These are phyloP conservation scores for Curvularia spicifera DNA, from an alignment of 2,329 filamentous ascomycete species.

Conservation along the genomic window DNA sequence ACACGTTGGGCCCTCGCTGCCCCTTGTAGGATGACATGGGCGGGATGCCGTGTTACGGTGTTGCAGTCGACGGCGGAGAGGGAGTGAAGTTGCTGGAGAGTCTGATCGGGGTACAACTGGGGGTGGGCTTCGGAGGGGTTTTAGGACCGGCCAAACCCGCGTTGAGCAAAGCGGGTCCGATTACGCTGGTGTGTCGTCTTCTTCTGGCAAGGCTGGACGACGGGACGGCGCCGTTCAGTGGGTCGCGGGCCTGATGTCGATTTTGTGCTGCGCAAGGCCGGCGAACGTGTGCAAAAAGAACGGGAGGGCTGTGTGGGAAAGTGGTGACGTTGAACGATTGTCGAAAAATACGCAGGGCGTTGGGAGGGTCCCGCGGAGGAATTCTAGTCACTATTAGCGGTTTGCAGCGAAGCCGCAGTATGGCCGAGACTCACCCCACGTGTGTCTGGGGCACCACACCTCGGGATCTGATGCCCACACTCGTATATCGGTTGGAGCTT, in stretches of 20 bases:
- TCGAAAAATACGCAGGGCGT: conserved; percentile 12
- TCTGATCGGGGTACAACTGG: conserved; percentile 21
- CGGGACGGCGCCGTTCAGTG: background rate
- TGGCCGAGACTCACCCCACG: conserved; percentile 16
- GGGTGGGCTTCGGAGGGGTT: conserved; percentile 22
- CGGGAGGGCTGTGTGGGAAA: conserved; percentile 16
- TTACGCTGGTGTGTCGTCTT: conserved; percentile 15
- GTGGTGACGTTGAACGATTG: conserved; percentile 28
- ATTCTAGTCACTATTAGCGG: conserved; percentile 23
- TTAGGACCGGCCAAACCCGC: conserved; percentile 20
- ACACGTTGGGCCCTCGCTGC: conserved; percentile 83
- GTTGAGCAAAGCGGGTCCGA: conserved; percentile 23
- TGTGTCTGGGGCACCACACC: conserved; percentile 2
- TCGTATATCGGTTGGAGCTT: background rate
- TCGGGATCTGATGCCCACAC: background rate
- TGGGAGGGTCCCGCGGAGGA: conserved; percentile 28
- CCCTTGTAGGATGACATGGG: conserved; percentile 76
- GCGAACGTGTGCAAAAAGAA: conserved; percentile 2
- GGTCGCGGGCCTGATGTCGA: background rate
- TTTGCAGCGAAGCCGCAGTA: conserved; percentile 15
- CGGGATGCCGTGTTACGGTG: conserved; percentile 11
- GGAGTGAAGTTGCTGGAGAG: conserved; percentile 19
- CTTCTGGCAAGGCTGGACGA: background rate
- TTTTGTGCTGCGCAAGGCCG: background rate
- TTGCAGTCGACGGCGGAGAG: conserved; percentile 15